A percentile compares a stretch with the other conserved stretches of the same genome.
Evolutionary conservation across 2,329 filamentous ascomycete species (phyloP).

Genomic region (Alternaria postmessia): DNA sequence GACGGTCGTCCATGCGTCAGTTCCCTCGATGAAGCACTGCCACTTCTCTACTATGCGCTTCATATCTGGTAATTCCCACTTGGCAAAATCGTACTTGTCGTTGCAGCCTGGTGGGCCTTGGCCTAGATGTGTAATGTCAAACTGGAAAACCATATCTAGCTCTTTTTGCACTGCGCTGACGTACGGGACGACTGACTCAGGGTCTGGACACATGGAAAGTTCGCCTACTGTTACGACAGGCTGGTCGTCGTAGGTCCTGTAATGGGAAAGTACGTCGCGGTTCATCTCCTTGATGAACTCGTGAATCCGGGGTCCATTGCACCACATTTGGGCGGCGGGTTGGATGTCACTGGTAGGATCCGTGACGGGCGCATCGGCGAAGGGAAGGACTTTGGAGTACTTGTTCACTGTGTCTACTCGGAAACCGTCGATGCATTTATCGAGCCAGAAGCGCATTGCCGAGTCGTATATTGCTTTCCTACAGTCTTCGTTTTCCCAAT

Average conservation of each 20-base stretch:
- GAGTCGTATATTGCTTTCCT: slow-evolving; percentile 56
- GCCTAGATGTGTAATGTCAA: slow-evolving; percentile 52
- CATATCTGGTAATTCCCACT: slow-evolving; percentile 55
- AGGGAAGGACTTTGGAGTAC: slow-evolving; percentile 56
- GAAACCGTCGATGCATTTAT: slow-evolving; percentile 58
- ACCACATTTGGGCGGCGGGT: slow-evolving; percentile 59
- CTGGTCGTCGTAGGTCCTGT: slow-evolving; percentile 55
- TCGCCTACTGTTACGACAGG: slow-evolving; percentile 65
- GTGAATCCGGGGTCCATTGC: slow-evolving; percentile 66
- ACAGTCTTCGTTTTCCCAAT: slow-evolving; percentile 58
- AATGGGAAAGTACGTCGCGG: slow-evolving; percentile 61
- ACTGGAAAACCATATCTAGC: slow-evolving; percentile 60
- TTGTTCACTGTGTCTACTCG: slow-evolving; percentile 60
- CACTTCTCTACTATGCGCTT: slow-evolving; percentile 54
- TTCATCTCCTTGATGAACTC: slow-evolving; percentile 65
- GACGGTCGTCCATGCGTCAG: slow-evolving; percentile 62
- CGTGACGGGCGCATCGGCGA: slow-evolving; percentile 54
- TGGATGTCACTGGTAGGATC: slow-evolving; percentile 56
- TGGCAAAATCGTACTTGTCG: slow-evolving; percentile 41
- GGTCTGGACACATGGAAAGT: slow-evolving; percentile 59
- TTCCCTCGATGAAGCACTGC: slow-evolving; percentile 59
- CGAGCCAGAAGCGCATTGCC: slow-evolving; percentile 58
- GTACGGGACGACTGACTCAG: slow-evolving; percentile 53
- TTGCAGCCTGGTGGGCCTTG: slow-evolving; percentile 46
- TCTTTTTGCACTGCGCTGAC: slow-evolving; percentile 53